Evolutionary conservation across 805 yeast genomes (phyloP).

Genomic region (Nakazawaea laoshanensis): DNA sequence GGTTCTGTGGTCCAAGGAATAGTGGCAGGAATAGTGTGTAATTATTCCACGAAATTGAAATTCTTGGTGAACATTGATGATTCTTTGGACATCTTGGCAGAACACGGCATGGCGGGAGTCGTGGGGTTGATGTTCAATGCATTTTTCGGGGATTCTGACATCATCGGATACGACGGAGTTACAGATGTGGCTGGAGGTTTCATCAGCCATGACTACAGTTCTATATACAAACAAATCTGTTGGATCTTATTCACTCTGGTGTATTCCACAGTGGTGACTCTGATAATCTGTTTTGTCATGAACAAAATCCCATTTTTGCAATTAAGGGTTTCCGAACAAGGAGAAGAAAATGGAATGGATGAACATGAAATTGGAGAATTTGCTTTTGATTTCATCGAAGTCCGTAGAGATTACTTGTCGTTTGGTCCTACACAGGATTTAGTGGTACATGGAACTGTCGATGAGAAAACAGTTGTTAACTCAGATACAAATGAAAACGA

Average conservation of each 20-base stretch:
- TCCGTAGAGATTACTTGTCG: constrained; percentile 79
- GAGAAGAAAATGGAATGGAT: constrained; percentile 85
- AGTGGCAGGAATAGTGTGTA: constrained; percentile 75
- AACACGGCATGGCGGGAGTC: constrained; percentile 95
- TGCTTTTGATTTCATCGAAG: constrained; percentile 98
- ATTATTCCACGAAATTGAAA: constrained; percentile 83
- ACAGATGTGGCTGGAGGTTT: constrained; percentile 89
- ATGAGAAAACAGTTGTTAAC: constrained; percentile 5
- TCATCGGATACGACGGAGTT: constrained; percentile 83
- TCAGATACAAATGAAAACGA: constrained; percentile 9
- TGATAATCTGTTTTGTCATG: constrained; percentile 63
- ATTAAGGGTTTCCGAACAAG: constrained; percentile 74
- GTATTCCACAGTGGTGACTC: constrained; percentile 70
- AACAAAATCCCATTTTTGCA: constrained; percentile 76
- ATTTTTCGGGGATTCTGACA: constrained; percentile 78
- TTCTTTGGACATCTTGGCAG: constrained; percentile 92
- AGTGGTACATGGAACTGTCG: constrained; percentile 6
- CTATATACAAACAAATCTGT: constrained; percentile 84
- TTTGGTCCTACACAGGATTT: constrained; percentile 19
- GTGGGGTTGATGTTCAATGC: constrained; percentile 87
- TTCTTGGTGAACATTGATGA: constrained; percentile 80
- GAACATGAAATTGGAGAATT: constrained; percentile 97
- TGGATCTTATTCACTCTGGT: constrained; percentile 69
- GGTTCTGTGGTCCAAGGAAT: constrained; percentile 83
- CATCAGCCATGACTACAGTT: constrained; percentile 85